phyloP scores from a whole-genome alignment of 306 rosid species.

The Hippophae tibetana region DNA sequence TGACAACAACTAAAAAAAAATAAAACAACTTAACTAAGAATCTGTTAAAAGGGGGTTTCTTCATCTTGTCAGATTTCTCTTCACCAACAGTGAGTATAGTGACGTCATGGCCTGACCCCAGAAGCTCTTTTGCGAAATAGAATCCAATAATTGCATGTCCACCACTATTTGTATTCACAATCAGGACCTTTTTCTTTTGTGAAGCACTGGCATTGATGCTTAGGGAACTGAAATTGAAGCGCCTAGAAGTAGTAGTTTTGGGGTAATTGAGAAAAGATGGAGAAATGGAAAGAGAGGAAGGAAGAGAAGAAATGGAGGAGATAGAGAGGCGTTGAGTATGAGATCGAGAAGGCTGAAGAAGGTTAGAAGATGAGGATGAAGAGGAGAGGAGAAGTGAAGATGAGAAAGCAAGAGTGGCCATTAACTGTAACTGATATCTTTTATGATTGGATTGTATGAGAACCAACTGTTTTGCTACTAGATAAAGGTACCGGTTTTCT shows the following conservation, averaged over 20 bases:
- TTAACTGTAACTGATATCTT: slow-evolving; percentile 15
- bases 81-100: slow-evolving; percentile 76
- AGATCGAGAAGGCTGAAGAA: slow-evolving; percentile 33
- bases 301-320: slow-evolving; percentile 32
- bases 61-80: slow-evolving; percentile 67
- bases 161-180: slow-evolving; percentile 64
- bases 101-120: slow-evolving; percentile 54
- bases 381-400: slow-evolving; percentile 36
- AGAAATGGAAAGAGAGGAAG: slow-evolving; percentile 16
- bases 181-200: slow-evolving; percentile 59
- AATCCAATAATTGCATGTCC: slow-evolving; percentile 74
- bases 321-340: slow-evolving; percentile 34
- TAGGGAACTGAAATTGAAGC: slow-evolving; percentile 24
- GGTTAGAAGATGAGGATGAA: slow-evolving; percentile 31
- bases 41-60: slow-evolving; percentile 75
- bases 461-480: slow-evolving; percentile 32
- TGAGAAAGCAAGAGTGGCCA: slow-evolving; percentile 70
- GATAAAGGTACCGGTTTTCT: slow-evolving; percentile 7
- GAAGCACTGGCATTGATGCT: slow-evolving; percentile 35
- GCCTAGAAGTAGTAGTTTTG: slow-evolving; percentile 21
- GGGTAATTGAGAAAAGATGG: slow-evolving; percentile 18
- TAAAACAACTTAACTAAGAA: slow-evolving; percentile 36
- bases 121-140: slow-evolving; percentile 72
- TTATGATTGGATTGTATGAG: slow-evolving; percentile 19
- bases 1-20: too few relatives aligned